Base-by-base conservation (phyloP, 2,329 filamentous ascomycete genomes). In the Diplodia seriata region DNA sequence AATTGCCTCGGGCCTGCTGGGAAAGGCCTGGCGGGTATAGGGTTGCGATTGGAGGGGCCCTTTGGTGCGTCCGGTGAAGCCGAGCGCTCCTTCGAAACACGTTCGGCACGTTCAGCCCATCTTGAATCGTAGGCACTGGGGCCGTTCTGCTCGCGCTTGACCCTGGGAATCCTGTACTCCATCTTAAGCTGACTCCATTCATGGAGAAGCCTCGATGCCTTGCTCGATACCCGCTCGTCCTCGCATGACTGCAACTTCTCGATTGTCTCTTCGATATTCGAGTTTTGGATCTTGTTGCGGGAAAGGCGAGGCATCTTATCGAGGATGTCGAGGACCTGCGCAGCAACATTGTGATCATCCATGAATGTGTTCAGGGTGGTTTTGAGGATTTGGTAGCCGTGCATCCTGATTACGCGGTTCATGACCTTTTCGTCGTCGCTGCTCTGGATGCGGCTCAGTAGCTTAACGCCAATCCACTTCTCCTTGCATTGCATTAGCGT, bases 391-490 rank as follows among this genome's bases (percentile, higher is more conserved):
- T 94, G 91, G 78, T 99, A 99, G 64, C 94, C 95, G 82, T 98
- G 95, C 90, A 98, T 96, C 74, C 92, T 92, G 76, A 97, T 91
- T 49, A 98, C 93, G 64, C 91, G 89, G 78, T 95, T 92, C 69
- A 92, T 89, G 67, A 97, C 92, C 70, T 89, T 89, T 75, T 97
- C 93, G 73, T 97, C 93, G 59, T 94, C 87, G 76, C 91, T 94
- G 50, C 87, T 86, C 79, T 97, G 92, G 70, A 99, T 93, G 64
- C 95, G 94, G 72, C 90, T 87, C 69, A 99, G 87, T 68, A 99
- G 84, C 81, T 98, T 98, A 80, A 97, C 93, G 2, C 92, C 93
- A 79, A 99, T 97, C 95, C 95, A 99, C 80, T 97, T 97, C 84
- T 99, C 95, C 80, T 97, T 97, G 85, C 93, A 97, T 79, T 97